A percentile compares a stretch with the other conserved stretches of the same genome.
Conservation (phyloP, 2,329 filamentous ascomycete genomes). For the Phaeosphaeria sp. region DNA sequence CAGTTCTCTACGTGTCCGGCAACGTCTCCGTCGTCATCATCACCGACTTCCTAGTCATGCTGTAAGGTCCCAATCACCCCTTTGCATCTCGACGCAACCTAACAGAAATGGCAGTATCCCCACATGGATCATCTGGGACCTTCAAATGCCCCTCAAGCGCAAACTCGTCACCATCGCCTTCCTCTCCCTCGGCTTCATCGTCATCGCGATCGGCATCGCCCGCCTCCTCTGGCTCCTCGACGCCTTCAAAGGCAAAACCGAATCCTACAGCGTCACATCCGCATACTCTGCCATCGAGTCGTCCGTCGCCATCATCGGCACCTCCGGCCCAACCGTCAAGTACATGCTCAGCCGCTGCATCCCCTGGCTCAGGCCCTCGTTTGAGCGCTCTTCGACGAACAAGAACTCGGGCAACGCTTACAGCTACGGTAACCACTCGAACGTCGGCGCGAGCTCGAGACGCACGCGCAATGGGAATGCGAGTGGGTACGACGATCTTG, state of each 20-base stretch:
- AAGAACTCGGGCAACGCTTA: conserved; percentile 14
- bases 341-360: conserved; percentile 21
- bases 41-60: conserved; percentile 23
- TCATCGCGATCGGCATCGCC: conserved; percentile 22
- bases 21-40: conserved; percentile 22
- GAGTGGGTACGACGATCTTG: conserved; percentile 22
- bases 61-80: conserved; percentile 4
- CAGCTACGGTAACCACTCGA: conserved; percentile 9
- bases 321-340: conserved; percentile 21
- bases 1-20: conserved; percentile 13
- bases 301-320: conserved; percentile 22
- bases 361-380: conserved; percentile 18
- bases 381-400: conserved; percentile 10
- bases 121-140: conserved; percentile 32
- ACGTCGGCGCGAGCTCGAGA: not conserved
- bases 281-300: conserved; percentile 24
- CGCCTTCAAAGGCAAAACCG: conserved; percentile 19
- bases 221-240: conserved; percentile 25
- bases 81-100: too few species aligned
- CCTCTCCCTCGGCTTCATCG: conserved; percentile 24
- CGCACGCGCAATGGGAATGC: conserved; percentile 3
- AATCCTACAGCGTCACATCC: conserved; percentile 20
- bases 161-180: conserved; percentile 26
- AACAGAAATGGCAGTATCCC: conserved; percentile 22
- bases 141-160: conserved; percentile 24